Base-by-base conservation (phyloP, 805 yeast genomes). In the Myxozyma vanderwaltii region DNA sequence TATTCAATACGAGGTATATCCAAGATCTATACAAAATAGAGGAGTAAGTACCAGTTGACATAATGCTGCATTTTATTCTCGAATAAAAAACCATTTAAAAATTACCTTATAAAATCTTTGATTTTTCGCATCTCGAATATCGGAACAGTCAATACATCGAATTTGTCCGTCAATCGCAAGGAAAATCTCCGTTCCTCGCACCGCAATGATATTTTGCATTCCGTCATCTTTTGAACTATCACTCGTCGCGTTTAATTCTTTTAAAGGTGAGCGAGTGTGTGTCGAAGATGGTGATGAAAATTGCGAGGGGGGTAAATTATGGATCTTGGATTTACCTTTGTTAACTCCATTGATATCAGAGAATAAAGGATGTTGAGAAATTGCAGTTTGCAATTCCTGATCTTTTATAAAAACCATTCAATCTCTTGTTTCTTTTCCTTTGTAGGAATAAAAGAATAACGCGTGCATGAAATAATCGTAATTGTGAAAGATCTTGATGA, bases 171-270 rank as follows among this genome's bases (percentile, higher is more conserved):
- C 58, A 8, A 26, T 39, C 2, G 50, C 58, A 21, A 59, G 24
- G 26, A 62, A 62, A 12, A 62, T 17, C 40, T 62, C 65, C 6
- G 57, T 51, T 24, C 61, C 65, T 12, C 65, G 54, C 10, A 48
- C 54, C 8, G 59, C 65, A 27, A 59, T 44, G 10, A 49, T 21
- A 10, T 50, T 50, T 12, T 31, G 52, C 12, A 40, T 35, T 47
- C n/a, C 38, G 13, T 39, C 33, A 43, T 56, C 51, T 15, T 27
- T 19, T 13, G 15, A 19, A 12, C 23, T 21, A 3, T 8, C 26
- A 27, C 33, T 27, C 4, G 38, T 3, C 15, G n/a, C n/a, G n/a
- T n/a, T n/a, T n/a, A n/a, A 24, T 23, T 24, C 24, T 15, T n/a
- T 17, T 38, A 31, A 29, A 27, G 13, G 10, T n/a, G 36, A 36